Evolutionary conservation across 441 rosid genomes (phyloP).

Genomic region (Euphorbia celastroides): DNA sequence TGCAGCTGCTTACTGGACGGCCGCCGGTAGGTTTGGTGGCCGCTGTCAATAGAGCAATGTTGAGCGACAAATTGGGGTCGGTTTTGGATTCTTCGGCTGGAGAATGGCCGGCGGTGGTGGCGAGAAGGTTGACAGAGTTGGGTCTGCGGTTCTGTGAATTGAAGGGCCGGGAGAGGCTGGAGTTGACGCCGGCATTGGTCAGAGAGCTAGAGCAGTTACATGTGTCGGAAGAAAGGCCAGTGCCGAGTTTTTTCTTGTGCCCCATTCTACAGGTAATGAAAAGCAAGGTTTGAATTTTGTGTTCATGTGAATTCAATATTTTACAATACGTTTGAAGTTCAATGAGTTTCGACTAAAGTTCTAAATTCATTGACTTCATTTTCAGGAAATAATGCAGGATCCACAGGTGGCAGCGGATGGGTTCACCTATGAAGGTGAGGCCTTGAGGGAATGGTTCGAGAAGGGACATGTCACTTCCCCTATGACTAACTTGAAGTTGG

Average conservation of each 20-base stretch:
- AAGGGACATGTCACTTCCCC: constrained; percentile 63
- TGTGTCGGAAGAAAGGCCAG: constrained; percentile 44
- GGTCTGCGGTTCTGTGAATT: constrained; percentile 59
- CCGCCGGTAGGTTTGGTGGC: constrained; percentile 46
- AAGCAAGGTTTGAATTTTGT: background rate
- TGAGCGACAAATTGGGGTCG: constrained; percentile 32
- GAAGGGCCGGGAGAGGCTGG: constrained; percentile 44
- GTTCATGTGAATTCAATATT: no score
- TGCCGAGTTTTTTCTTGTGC: constrained; percentile 62
- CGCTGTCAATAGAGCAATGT: constrained; percentile 46
- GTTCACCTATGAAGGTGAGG: constrained; percentile 63
- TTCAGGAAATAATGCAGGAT: constrained; percentile 79
- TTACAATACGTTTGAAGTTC: no score
- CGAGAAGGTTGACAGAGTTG: constrained; percentile 40
- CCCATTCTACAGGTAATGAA: constrained; percentile 57
- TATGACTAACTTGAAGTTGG: constrained; percentile 62
- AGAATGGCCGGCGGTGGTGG: constrained; percentile 52
- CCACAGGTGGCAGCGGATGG: constrained; percentile 81
- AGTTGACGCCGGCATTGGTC: constrained; percentile 51
- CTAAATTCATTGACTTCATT: no score
- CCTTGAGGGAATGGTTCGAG: constrained; percentile 51
- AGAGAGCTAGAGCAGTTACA: constrained; percentile 58
- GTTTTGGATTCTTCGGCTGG: constrained; percentile 65
- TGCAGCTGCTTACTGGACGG: constrained; percentile 60
- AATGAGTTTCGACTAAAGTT: no score